Evolutionary conservation across 768 basidiomycete species (phyloP), one percentile per base, ranked within the genome.

Genomic region (Termitomyces sp.): DNA sequence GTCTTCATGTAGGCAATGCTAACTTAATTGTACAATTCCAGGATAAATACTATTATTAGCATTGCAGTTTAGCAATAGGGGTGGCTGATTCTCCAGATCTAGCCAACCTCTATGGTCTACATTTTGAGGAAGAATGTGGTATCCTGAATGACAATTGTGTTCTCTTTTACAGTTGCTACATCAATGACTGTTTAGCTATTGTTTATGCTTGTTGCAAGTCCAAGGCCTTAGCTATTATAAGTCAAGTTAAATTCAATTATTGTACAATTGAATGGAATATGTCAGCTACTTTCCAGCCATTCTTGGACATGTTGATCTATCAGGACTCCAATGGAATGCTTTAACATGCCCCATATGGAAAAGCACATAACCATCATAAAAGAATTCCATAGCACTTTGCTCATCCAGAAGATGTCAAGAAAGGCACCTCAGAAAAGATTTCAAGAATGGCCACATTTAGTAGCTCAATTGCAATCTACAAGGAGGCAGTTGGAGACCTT

Each of bases 261-360:
- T 48, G 31, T 16, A 32, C n/a, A 12, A 47, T 47, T 0, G n/a
- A 47, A 20, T 47, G 46, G 46, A 47, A 20, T n/a, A 4, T 13
- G 46, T 32, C 46, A 12, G 46, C 29, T 31, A 0, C 0, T 4
- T 47, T 8, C 13, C 46, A 47, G 46, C 46, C 31, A 12, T 47
- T 47, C 13, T 7, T 47, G 46, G 46, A 47, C 10, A 47, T 47
- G 46, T 8, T 47, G 10, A 20, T 47, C 9, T 47, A 31, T 20
- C 10, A 29, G 0, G 29, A 47, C 6, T 0, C 0, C 3, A 4
- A 48, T 14, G 5, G 5, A 0, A 12, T 0, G 2, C 5, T 48
- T 0, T n/a, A 31, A 22, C 47, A 48, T 34, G 2, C 2, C 2
- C 47, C 47, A 6, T 48, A 48, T 34, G 1, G n/a, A 5, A 48